Evolutionary conservation across 106 monocot species (phyloP), one percentile per base, ranked within the genome.

Genomic region (Alisma plantagoaquatica): DNA sequence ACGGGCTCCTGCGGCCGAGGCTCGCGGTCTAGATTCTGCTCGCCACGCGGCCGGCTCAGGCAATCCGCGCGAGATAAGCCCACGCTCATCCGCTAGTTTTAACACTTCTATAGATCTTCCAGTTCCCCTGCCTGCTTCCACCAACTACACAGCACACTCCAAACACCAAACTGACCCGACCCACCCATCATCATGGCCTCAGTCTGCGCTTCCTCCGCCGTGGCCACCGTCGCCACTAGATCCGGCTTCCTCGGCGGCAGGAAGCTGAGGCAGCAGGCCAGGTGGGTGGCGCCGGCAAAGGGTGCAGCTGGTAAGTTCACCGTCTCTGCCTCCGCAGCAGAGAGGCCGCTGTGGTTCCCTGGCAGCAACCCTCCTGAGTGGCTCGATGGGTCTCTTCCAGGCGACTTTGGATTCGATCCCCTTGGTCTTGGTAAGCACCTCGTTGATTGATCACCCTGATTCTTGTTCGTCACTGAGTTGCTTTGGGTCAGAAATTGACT

Each of bases 311-410:
- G 59, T 19, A 23, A 67, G 2, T 41, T 96, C 11, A 41, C 73
- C 11, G 85, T 81, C 6, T 63, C 78, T 4, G 81, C 83, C 1
- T 76, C 72, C 0, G 49, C 73, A 2, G 1, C 76, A 1, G 94
- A 96, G 27, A 84, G 94, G 23, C 94, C 94, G 1, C 43, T 96
- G 66, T 96, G 94, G 94, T 96, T 96, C 73, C 94, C 94, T 0
- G 94, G 94, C 46, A 96, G 94, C 84, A 88, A 69, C 57, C 94
- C 94, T 65, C 94, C 94, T 18, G 68, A 72, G 31, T 96, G 94
- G 94, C 94, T 96, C 57, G 94, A 96, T 56, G 94, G 94, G 57
- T 80, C 79, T 78, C 94, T 96, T 57, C 94, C 94, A 5, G 94
- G 75, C 49, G 94, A 96, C 54, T 96, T 96, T 43, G 94, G 94